Percentiles rank a stretch among this genome's conserved stretches.
phyloP scores from a whole-genome alignment of 352 stramenopile species.

The Hyphochytrium catenoides region DNA sequence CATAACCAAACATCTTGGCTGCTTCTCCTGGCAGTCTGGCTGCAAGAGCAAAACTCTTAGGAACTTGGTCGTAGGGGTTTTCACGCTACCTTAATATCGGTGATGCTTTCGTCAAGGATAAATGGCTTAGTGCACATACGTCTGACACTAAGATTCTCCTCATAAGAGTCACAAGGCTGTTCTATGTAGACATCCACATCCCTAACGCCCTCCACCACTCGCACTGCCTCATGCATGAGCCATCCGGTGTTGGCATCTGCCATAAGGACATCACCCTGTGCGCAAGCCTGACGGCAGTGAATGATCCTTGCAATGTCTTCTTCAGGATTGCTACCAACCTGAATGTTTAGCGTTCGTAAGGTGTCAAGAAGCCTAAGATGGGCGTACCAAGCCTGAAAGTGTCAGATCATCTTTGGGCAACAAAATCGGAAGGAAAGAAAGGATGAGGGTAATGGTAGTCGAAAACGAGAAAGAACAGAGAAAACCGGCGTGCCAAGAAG shows the following conservation, averaged over 20 bases:
- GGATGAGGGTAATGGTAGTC: no score
- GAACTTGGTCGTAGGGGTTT: no score
- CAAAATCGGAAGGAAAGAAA: no score
- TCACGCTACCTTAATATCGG: constrained; percentile 1
- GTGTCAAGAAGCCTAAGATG: no score
- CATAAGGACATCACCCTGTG: constrained; percentile 1
- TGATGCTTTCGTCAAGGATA: constrained; percentile 8
- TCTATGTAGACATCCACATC: constrained; percentile 7
- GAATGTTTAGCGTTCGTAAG: no score
- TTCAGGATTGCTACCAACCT: constrained; percentile 1
- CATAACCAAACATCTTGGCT: no score
- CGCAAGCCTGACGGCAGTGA: neutral
- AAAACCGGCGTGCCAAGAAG: no score
- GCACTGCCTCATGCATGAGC: constrained; percentile 5
- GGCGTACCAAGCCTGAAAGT: no score
- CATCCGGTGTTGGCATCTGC: constrained; percentile 6
- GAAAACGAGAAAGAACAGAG: no score
- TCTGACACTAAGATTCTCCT: constrained; percentile 3
- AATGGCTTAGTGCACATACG: constrained; percentile 2
- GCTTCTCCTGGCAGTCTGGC: no score
- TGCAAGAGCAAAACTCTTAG: no score
- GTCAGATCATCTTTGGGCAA: no score
- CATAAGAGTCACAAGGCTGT: constrained; percentile 5
- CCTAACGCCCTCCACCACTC: constrained; percentile 1
- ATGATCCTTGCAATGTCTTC: constrained; percentile 5